phyloP scores from a whole-genome alignment of 768 basidiomycete genomes.

The Mycena galopus region DNA sequence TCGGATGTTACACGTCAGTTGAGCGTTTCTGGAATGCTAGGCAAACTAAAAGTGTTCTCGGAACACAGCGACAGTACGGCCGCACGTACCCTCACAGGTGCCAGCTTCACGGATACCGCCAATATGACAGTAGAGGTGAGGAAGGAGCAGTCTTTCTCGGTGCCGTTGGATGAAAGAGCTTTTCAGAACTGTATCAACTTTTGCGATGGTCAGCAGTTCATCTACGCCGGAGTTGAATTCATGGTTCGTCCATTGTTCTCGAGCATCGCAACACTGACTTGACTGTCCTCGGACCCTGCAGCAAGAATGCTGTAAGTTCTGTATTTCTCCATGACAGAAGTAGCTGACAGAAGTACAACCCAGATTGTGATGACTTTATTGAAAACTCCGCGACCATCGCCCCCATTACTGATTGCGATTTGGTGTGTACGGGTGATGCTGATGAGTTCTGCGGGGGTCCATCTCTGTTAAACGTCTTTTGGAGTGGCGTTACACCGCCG shows the following conservation, averaged over 20 bases:
- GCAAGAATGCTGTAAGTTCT: constrained; percentile 68
- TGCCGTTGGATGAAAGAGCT: background rate
- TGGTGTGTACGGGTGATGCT: constrained; percentile 71
- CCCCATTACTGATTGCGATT: constrained; percentile 67
- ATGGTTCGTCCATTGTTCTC: constrained; percentile 39
- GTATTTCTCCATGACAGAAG: background rate
- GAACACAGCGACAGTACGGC: constrained; percentile 64
- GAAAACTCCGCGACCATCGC: constrained; percentile 60
- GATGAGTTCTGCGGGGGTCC: constrained; percentile 73
- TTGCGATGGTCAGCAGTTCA: constrained; percentile 60
- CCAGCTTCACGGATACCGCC: constrained; percentile 57
- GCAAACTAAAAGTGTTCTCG: background rate
- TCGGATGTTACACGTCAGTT: constrained; percentile 73
- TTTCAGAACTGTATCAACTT: constrained; percentile 56
- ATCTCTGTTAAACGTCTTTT: constrained; percentile 71
- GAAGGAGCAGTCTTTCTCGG: too few relatives aligned
- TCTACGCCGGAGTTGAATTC: constrained; percentile 81
- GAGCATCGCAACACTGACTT: constrained; percentile 29
- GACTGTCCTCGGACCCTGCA: background rate
- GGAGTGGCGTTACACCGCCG: constrained; percentile 71
- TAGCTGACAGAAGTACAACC: constrained; percentile 4
- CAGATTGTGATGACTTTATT: constrained; percentile 76
- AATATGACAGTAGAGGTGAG: constrained; percentile 70
- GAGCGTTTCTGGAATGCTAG: background rate
- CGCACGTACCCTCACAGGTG: constrained; percentile 69